Percentiles rank a stretch among this genome's conserved stretches.
phyloP scores from a whole-genome alignment of 768 basidiomycete species.

The Clavaria fumosa region DNA sequence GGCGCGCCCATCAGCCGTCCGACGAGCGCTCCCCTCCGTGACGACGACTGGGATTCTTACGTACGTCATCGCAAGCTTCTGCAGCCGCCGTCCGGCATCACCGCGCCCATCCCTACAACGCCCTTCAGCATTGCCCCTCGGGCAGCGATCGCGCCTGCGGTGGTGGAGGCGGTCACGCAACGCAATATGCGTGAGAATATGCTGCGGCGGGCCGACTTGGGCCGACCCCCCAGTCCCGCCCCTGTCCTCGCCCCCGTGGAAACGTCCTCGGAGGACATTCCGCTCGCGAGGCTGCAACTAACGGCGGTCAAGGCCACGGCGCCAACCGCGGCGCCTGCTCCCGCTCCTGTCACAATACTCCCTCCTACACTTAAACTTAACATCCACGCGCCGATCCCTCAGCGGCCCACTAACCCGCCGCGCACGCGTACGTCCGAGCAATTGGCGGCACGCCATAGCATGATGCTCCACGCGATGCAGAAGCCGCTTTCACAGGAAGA shows the following conservation, averaged over 20 bases:
- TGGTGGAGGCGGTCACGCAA: slow-evolving; percentile 55
- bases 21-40: slow-evolving; percentile 55
- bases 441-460: slow-evolving; percentile 69
- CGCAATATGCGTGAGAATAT: slow-evolving; percentile 62
- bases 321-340: slow-evolving; percentile 17
- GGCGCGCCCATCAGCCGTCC: slow-evolving; percentile 50
- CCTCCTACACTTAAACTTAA: slow-evolving; percentile 37
- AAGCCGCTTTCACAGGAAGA: slow-evolving; percentile 70
- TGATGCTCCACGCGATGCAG: slow-evolving; percentile 72
- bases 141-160: slow-evolving; percentile 50
- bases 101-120: slow-evolving; percentile 62
- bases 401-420: slow-evolving; percentile 28
- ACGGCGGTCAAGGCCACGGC: slow-evolving; percentile 15
- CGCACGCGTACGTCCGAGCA: slow-evolving; percentile 78
- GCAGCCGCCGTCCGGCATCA: slow-evolving; percentile 68
- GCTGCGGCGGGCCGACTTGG: slow-evolving; percentile 29
- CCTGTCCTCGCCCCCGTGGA: neutral
- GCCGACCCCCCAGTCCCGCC: slow-evolving; percentile 14
- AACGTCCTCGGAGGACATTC: slow-evolving; percentile 32
- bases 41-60: slow-evolving; percentile 80
- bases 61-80: slow-evolving; percentile 72
- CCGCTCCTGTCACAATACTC: slow-evolving; percentile 29
- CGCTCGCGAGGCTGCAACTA: slow-evolving; percentile 22
- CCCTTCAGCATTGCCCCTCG: slow-evolving; percentile 27
- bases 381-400: slow-evolving; percentile 32